phyloP scores from a whole-genome alignment of 257 asterid genomes.

The Verbena officinalis region DNA sequence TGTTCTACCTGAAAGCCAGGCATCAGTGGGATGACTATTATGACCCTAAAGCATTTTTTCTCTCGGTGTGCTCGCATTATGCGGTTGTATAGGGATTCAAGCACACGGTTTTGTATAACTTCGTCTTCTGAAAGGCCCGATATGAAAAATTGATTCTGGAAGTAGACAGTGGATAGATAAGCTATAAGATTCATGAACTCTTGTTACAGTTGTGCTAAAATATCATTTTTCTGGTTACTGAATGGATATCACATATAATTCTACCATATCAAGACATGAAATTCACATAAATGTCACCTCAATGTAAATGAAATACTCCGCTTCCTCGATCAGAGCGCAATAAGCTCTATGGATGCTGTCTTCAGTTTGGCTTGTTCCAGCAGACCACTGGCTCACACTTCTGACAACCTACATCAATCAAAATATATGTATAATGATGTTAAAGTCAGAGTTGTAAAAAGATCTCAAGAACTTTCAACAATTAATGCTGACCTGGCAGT shows the following conservation, averaged over 20 bases:
- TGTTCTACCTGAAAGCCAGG: slow-evolving; percentile 90
- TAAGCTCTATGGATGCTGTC: slow-evolving; percentile 97
- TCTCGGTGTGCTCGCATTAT: slow-evolving; percentile 75
- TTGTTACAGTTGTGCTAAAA: too few species aligned
- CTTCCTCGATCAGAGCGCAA: slow-evolving; percentile 84
- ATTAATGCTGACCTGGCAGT: slow-evolving; percentile 68
- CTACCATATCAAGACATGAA: neutral
- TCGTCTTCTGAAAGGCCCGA: slow-evolving; percentile 92
- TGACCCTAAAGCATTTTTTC: slow-evolving; percentile 71
- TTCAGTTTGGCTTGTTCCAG: slow-evolving; percentile 92
- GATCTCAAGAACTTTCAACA: slow-evolving; percentile 8
- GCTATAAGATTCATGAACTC: slow-evolving; percentile 10
- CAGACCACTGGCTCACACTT: slow-evolving; percentile 99
- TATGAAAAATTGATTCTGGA: slow-evolving; percentile 93
- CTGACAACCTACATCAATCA: slow-evolving; percentile 67
- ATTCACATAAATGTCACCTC: slow-evolving; percentile 55
- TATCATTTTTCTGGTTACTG: too few species aligned
- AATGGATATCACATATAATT: neutral
- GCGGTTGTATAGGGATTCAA: slow-evolving; percentile 84
- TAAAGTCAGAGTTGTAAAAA: slow-evolving; percentile 1
- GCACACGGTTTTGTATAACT: slow-evolving; percentile 80
- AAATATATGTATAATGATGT: neutral
- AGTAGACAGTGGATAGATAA: slow-evolving; percentile 22
- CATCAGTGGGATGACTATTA: slow-evolving; percentile 86
- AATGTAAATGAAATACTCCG: slow-evolving; percentile 83